A percentile compares a stretch with the other conserved stretches of the same genome.
Evolutionary conservation across 2,329 filamentous ascomycete species (phyloP).

Genomic region (Neodidymelliopsis sp.): DNA sequence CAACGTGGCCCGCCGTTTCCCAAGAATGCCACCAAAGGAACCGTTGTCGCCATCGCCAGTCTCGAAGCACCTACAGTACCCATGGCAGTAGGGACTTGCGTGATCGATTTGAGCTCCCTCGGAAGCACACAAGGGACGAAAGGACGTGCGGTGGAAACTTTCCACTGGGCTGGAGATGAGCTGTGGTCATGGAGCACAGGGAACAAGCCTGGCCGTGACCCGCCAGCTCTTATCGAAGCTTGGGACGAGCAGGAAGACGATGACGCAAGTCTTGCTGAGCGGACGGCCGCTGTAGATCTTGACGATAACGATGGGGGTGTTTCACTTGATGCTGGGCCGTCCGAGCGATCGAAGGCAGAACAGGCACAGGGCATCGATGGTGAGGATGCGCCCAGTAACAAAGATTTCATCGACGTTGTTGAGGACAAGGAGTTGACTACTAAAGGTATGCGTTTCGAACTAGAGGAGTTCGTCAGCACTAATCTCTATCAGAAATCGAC

Average conservation of each 20-base stretch:
- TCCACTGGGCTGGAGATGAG: constrained; percentile 75
- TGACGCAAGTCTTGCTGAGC: constrained; percentile 45
- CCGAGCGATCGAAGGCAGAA: constrained; percentile 43
- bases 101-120: constrained; percentile 66
- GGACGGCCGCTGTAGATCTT: constrained; percentile 51
- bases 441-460: constrained; percentile 54
- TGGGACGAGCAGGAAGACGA: constrained; percentile 54
- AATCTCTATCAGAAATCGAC: constrained; percentile 64
- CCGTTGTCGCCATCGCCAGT: constrained; percentile 69
- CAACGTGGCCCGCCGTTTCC: constrained; percentile 71
- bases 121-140: constrained; percentile 65
- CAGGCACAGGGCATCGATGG: constrained; percentile 44
- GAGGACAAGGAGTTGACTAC: constrained; percentile 63
- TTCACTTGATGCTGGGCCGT: constrained; percentile 38
- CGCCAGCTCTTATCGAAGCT: constrained; percentile 62
- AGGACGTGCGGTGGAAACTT: constrained; percentile 69
- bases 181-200: constrained; percentile 69
- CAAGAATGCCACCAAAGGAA: constrained; percentile 63
- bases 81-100: constrained; percentile 69
- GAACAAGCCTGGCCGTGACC: constrained; percentile 60
- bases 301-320: constrained; percentile 59
- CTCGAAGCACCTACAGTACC: constrained; percentile 67
- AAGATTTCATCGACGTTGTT: constrained; percentile 46
- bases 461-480: constrained; percentile 3
- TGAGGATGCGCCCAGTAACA: constrained; percentile 42